Evolutionary conservation across 805 yeast genomes (phyloP).

Genomic region (Teunomyces cretensis): DNA sequence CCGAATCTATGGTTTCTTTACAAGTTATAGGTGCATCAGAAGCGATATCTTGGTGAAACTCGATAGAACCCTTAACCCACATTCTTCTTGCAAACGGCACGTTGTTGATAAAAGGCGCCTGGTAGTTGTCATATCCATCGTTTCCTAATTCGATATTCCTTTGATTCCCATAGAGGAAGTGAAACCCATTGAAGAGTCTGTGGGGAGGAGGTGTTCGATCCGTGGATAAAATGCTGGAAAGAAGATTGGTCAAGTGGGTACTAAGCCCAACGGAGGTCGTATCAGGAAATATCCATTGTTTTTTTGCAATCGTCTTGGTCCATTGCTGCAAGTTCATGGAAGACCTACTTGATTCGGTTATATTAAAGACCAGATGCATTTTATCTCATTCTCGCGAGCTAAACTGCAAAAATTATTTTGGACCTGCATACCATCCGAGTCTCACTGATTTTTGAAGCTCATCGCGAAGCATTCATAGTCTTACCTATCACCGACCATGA

Average conservation of each 20-base stretch:
- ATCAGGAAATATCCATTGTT: conserved; percentile 22
- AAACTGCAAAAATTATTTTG: not conserved
- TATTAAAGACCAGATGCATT: too few species aligned
- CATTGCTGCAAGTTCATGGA: conserved; percentile 14
- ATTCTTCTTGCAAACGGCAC: conserved; percentile 56
- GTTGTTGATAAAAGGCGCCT: conserved; percentile 49
- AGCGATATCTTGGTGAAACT: conserved; percentile 21
- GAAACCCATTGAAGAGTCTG: conserved; percentile 48
- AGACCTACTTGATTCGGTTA: not conserved
- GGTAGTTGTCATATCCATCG: conserved; percentile 84
- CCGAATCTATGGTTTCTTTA: conserved; percentile 49
- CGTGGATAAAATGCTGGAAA: not conserved
- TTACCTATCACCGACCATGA: conserved; percentile 13
- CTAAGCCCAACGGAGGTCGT: conserved; percentile 20
- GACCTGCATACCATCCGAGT: not conserved
- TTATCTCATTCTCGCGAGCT: not conserved
- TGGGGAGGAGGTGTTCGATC: too few species aligned
- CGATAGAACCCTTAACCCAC: conserved; percentile 76
- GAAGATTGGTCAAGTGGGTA: conserved; percentile 14
- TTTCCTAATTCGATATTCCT: conserved; percentile 44
- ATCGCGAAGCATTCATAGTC: conserved; percentile 4
- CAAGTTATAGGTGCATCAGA: conserved; percentile 37
- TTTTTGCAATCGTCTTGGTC: conserved; percentile 15
- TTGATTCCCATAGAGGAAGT: conserved; percentile 69
- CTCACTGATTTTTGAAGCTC: conserved; percentile 3